Percentiles rank a stretch among this genome's conserved stretches.
phyloP scores from a whole-genome alignment of 2,329 filamentous ascomycete species.

The Seiridium cupressi region DNA sequence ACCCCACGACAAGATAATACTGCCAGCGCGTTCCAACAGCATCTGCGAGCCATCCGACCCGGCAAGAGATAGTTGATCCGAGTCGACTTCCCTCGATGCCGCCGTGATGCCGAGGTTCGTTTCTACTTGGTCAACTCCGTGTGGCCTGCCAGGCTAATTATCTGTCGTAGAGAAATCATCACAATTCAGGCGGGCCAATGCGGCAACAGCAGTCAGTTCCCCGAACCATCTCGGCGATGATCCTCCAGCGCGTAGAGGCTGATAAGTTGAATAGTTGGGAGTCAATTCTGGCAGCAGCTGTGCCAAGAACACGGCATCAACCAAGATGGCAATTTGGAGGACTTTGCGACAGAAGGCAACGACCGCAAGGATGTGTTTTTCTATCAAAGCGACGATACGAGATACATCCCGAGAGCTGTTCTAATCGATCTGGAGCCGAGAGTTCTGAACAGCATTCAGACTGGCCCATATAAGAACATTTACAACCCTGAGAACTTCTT shows the following conservation, averaged over 20 bases:
- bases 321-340: conserved; percentile 93
- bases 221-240: conserved; percentile 17
- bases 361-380: conserved; percentile 99
- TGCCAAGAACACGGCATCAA: conserved; percentile 98
- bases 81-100: conserved; percentile 10
- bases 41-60: too few relatives aligned
- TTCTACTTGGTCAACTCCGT: background rate
- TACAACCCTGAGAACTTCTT: conserved; percentile 99
- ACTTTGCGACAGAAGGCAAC: conserved; percentile 95
- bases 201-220: conserved; percentile 91
- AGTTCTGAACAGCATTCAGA: conserved; percentile 90
- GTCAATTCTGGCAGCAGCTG: conserved; percentile 98
- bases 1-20: too few relatives aligned
- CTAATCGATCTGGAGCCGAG: conserved; percentile 92
- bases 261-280: conserved; percentile 66
- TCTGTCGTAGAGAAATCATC: conserved; percentile 83
- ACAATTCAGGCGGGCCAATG: conserved; percentile 98
- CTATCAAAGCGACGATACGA: conserved; percentile 98
- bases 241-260: conserved; percentile 19
- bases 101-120: conserved; percentile 25
- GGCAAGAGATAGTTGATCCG: too few relatives aligned
- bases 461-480: conserved; percentile 93
- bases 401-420: conserved; percentile 96
- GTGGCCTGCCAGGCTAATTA: background rate
- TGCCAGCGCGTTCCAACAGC: background rate